Evolutionary conservation across 2,329 filamentous ascomycete species (phyloP).

Genomic region (Amauroascus verrucosus): DNA sequence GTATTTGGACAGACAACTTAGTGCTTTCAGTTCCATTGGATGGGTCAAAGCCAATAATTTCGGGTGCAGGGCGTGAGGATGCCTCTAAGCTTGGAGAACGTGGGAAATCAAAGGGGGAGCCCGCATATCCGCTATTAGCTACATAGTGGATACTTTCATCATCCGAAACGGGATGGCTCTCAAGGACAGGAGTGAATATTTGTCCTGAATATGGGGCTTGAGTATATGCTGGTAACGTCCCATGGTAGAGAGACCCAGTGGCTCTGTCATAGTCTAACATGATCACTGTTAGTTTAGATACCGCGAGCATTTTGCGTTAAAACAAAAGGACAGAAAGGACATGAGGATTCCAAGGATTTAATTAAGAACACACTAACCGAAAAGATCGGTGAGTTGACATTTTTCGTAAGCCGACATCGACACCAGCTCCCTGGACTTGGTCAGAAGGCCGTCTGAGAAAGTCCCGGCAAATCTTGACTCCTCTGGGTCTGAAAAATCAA

Average conservation of each 20-base stretch:
- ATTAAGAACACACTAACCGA: slow-evolving; percentile 56
- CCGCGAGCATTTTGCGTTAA: background rate
- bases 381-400: slow-evolving; percentile 61
- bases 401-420: slow-evolving; percentile 79
- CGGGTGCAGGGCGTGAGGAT: slow-evolving; percentile 49
- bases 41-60: slow-evolving; percentile 62
- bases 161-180: slow-evolving; percentile 33
- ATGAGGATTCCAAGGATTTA: background rate
- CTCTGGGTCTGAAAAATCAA: slow-evolving; percentile 38
- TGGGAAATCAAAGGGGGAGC: slow-evolving; percentile 48
- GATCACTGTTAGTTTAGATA: slow-evolving; percentile 9
- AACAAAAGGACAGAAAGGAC: background rate
- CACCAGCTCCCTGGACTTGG: slow-evolving; percentile 52
- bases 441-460: slow-evolving; percentile 43
- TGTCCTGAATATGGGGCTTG: slow-evolving; percentile 33
- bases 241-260: slow-evolving; percentile 5
- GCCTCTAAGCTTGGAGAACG: slow-evolving; percentile 58
- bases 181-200: slow-evolving; percentile 33
- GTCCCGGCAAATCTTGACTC: slow-evolving; percentile 36
- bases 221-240: slow-evolving; percentile 21
- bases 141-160: slow-evolving; percentile 34
- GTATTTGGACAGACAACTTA: slow-evolving; percentile 62
- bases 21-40: slow-evolving; percentile 57
- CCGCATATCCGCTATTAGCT: slow-evolving; percentile 28
- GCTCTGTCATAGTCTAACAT: slow-evolving; percentile 28